Conservation (phyloP, 2,329 filamentous ascomycete genomes). For the Venturia oleaginea region DNA sequence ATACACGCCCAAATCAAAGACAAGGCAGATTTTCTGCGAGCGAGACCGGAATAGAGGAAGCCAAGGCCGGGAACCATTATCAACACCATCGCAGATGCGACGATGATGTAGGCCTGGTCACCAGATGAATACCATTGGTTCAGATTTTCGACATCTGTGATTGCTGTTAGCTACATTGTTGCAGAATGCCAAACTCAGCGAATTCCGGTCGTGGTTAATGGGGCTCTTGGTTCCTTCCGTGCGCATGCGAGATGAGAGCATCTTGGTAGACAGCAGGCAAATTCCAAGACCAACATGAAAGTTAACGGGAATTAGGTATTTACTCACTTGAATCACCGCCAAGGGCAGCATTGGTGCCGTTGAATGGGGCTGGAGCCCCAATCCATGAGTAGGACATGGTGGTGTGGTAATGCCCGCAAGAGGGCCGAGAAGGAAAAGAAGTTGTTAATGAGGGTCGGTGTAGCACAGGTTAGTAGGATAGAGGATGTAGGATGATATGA, state of each 20-base stretch:
- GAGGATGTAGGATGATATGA: not conserved
- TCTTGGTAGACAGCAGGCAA: not conserved
- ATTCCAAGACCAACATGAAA: no score
- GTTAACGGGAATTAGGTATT: not conserved
- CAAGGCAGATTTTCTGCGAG: conserved; percentile 92
- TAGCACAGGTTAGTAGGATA: not conserved
- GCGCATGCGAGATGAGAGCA: not conserved
- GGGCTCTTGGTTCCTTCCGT: not conserved
- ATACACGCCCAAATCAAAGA: conserved; percentile 97
- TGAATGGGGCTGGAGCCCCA: conserved; percentile 37
- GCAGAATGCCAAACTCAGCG: not conserved
- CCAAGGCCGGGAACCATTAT: conserved; percentile 95
- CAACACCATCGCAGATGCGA: conserved; percentile 85
- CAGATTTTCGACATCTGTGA: conserved; percentile 67
- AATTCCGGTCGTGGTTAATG: not conserved
- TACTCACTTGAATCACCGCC: conserved; percentile 73
- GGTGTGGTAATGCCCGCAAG: conserved; percentile 6
- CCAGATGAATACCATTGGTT: conserved; percentile 94
- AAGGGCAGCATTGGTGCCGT: conserved; percentile 48
- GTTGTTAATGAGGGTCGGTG: conserved; percentile 7
- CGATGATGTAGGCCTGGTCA: conserved; percentile 88
- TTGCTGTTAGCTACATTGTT: conserved; percentile 9
- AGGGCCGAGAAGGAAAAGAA: not conserved
- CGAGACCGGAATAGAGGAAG: conserved; percentile 94
- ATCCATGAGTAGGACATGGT: conserved; percentile 41